Evolutionary conservation across 176 grass and related monocot species (phyloP).

Genomic region (Canna indica): DNA sequence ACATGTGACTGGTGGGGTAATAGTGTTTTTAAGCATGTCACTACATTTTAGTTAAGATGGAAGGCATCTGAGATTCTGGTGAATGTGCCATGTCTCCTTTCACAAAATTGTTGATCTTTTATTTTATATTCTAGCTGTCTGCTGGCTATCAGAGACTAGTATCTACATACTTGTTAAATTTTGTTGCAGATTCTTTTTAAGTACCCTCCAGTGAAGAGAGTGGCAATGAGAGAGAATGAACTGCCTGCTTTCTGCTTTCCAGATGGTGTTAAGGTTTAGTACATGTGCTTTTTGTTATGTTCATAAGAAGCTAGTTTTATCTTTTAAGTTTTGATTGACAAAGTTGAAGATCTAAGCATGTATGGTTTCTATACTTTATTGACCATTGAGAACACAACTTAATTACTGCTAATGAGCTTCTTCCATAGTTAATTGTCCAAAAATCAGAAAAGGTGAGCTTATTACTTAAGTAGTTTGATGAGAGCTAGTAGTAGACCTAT

Average conservation of each 20-base stretch:
- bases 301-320: no score
- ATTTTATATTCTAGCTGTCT: background rate
- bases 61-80: no score
- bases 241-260: constrained; percentile 93
- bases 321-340: background rate
- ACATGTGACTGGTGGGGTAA: no score
- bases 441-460: no score
- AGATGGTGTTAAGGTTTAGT: constrained; percentile 79
- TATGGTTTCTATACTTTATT: background rate
- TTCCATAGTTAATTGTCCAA: background rate
- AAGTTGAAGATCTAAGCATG: background rate
- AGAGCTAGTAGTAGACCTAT: no score
- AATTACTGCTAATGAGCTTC: background rate
- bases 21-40: no score
- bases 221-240: constrained; percentile 61
- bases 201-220: constrained; percentile 75
- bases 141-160: background rate
- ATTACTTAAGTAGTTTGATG: no score
- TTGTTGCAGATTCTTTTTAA: constrained; percentile 91
- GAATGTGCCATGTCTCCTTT: no score
- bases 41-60: no score
- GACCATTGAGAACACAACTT: background rate
- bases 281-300: background rate
- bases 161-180: constrained; percentile 8
- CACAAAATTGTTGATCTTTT: no score